A percentile compares a stretch with the other conserved stretches of the same genome.
phyloP scores from a whole-genome alignment of 2,329 filamentous ascomycete genomes.

The Cadophora gregata region DNA sequence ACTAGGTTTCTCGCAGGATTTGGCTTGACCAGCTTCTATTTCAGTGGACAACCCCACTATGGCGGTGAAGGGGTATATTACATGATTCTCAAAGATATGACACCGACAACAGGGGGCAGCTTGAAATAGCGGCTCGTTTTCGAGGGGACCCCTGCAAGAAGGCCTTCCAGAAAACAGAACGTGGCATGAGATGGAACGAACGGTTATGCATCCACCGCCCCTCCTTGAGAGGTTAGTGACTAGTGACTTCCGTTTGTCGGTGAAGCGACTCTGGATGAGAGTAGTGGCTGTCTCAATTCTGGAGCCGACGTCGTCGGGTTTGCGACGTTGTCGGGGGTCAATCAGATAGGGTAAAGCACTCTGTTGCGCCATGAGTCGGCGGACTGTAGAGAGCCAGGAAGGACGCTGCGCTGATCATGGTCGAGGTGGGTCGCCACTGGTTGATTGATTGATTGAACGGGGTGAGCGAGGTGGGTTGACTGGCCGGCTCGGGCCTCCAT shows the following conservation, averaged over 20 bases:
- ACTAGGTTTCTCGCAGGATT: not conserved
- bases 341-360: conserved; percentile 10
- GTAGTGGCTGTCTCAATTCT: conserved; percentile 8
- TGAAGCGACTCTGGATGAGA: conserved; percentile 14
- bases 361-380: conserved; percentile 9
- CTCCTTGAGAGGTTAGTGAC: conserved; percentile 7
- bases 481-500: conserved; percentile 16
- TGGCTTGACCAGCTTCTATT: conserved; percentile 16
- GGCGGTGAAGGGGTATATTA: conserved; percentile 20
- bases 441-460: conserved; percentile 3
- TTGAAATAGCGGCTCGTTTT: conserved; percentile 5
- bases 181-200: conserved; percentile 19
- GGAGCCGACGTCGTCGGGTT: not conserved
- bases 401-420: not conserved
- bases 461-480: not conserved
- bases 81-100: conserved; percentile 16
- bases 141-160: conserved; percentile 15
- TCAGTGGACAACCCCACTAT: conserved; percentile 10
- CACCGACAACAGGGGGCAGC: conserved; percentile 12
- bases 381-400: conserved; percentile 11
- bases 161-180: conserved; percentile 16
- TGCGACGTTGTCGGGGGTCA: too few species aligned
- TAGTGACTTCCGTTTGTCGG: conserved; percentile 10
- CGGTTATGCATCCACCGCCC: conserved; percentile 21
- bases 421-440: conserved; percentile 1